A percentile compares a stretch with the other conserved stretches of the same genome.
These are phyloP conservation scores for Nicotiana undulata DNA, from an alignment of 257 asterid species.

Conservation along the genomic window DNA sequence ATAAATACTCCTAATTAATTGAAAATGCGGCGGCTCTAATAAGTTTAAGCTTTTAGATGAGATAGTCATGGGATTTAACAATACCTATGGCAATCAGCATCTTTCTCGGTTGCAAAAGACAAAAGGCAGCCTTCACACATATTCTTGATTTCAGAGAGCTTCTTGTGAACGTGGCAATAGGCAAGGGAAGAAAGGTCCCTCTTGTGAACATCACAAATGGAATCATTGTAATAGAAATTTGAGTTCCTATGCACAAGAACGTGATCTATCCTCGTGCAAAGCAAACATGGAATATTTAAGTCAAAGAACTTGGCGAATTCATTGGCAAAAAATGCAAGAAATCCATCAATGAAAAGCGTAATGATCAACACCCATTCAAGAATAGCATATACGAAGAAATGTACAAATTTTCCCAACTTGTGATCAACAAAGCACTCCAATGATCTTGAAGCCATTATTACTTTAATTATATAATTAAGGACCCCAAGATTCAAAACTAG, in stretches of 20 bases:
- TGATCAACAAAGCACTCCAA: slow-evolving; percentile 39
- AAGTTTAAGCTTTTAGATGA: not conserved
- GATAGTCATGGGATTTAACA: not conserved
- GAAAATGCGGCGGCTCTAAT: not conserved
- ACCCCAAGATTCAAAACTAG: slow-evolving; percentile 1
- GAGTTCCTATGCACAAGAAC: slow-evolving; percentile 44
- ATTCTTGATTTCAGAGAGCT: slow-evolving; percentile 53
- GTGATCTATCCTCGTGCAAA: slow-evolving; percentile 83
- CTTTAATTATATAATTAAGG: not conserved
- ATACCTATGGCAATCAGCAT: slow-evolving; percentile 21
- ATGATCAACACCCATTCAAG: slow-evolving; percentile 75
- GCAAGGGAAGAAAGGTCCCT: slow-evolving; percentile 71
- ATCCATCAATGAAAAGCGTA: slow-evolving; percentile 60
- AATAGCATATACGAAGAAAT: slow-evolving; percentile 53
- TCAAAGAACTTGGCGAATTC: slow-evolving; percentile 65
- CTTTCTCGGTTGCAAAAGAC: slow-evolving; percentile 55
- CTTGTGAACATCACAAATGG: slow-evolving; percentile 78
- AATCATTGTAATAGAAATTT: slow-evolving; percentile 60
- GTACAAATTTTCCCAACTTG: slow-evolving; percentile 45
- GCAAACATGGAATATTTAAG: slow-evolving; percentile 63
- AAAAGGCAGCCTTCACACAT: slow-evolving; percentile 81
- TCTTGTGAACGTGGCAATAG: slow-evolving; percentile 71
- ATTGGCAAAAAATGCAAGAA: slow-evolving; percentile 51
- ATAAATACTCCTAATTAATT: no score
- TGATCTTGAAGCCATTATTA: slow-evolving; percentile 1